Evolutionary conservation across 2,329 filamentous ascomycete genomes (phyloP).

Genomic region (Pseudogymnoascus sp.): DNA sequence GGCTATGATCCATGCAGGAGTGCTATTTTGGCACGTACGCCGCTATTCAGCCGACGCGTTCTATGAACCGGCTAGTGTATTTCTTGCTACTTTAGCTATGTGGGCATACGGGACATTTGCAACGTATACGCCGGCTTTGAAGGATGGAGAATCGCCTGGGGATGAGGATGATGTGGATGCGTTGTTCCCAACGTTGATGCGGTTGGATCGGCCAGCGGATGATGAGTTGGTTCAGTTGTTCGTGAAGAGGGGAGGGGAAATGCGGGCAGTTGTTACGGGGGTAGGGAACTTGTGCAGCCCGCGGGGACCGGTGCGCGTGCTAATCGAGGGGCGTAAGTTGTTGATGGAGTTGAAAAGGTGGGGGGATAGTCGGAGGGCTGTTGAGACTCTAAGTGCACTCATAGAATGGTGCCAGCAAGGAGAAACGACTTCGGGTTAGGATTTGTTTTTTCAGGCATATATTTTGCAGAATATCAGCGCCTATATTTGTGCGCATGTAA

Average conservation of each 20-base stretch:
- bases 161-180: slow-evolving; percentile 15
- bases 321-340: slow-evolving; percentile 33
- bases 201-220: slow-evolving; percentile 47
- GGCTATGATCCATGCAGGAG: slow-evolving; percentile 46
- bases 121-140: not conserved
- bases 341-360: slow-evolving; percentile 25
- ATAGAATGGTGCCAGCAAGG: not conserved
- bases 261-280: slow-evolving; percentile 44
- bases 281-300: slow-evolving; percentile 42
- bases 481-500: not conserved
- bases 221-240: slow-evolving; percentile 52
- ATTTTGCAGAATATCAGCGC: not conserved
- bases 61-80: slow-evolving; percentile 39
- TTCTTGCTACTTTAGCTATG: slow-evolving; percentile 38
- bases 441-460: not conserved
- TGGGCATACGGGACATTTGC: slow-evolving; percentile 35
- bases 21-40: slow-evolving; percentile 44
- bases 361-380: slow-evolving; percentile 15
- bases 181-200: slow-evolving; percentile 38
- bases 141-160: not conserved
- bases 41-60: slow-evolving; percentile 41
- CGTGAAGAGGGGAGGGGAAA: slow-evolving; percentile 41
- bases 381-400: not conserved
- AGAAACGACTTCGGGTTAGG: not conserved
- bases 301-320: slow-evolving; percentile 31